A percentile compares a stretch with the other conserved stretches of the same genome.
phyloP scores from a whole-genome alignment of 2,329 filamentous ascomycete species.

The Trichoderma citrinoviride region DNA sequence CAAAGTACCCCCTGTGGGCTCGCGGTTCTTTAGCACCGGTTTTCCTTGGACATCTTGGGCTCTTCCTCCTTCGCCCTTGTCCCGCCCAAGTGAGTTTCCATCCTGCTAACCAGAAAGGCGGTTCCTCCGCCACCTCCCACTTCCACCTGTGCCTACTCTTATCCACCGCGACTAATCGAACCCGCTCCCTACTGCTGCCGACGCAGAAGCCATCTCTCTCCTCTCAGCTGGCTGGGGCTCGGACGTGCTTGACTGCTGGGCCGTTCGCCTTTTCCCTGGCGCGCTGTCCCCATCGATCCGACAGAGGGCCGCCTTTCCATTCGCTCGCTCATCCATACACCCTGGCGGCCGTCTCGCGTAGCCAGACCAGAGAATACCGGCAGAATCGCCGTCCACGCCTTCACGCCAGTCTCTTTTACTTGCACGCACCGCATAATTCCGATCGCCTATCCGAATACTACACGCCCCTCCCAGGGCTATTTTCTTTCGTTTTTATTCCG shows the following conservation, averaged over 20 bases:
- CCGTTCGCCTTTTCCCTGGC: neutral
- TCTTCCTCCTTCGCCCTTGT: neutral
- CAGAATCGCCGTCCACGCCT: conserved; percentile 11
- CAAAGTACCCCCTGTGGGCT: neutral
- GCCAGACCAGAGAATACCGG: neutral
- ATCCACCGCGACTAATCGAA: conserved; percentile 8
- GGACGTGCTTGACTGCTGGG: neutral
- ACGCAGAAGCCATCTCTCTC: conserved; percentile 1
- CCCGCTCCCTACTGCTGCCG: neutral
- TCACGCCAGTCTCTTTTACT: conserved; percentile 13
- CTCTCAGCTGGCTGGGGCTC: conserved; percentile 22
- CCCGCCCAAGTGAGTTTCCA: neutral
- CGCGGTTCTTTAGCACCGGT: neutral
- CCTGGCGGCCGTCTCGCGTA: conserved; percentile 17
- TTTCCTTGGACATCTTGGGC: neutral
- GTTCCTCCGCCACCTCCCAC: conserved; percentile 13
- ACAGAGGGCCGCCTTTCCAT: neutral
- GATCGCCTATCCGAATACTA: conserved; percentile 10
- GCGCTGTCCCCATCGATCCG: conserved; percentile 10
- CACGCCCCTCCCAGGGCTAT: conserved; percentile 8
- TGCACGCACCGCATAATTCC: conserved; percentile 14
- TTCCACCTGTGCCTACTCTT: neutral
- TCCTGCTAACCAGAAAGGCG: conserved; percentile 1
- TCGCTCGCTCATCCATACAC: conserved; percentile 10
- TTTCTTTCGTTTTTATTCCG: neutral